A percentile compares a stretch with the other conserved stretches of the same genome.
Conservation (phyloP, 179 eudicot genomes). For the Silene noctiflora region DNA sequence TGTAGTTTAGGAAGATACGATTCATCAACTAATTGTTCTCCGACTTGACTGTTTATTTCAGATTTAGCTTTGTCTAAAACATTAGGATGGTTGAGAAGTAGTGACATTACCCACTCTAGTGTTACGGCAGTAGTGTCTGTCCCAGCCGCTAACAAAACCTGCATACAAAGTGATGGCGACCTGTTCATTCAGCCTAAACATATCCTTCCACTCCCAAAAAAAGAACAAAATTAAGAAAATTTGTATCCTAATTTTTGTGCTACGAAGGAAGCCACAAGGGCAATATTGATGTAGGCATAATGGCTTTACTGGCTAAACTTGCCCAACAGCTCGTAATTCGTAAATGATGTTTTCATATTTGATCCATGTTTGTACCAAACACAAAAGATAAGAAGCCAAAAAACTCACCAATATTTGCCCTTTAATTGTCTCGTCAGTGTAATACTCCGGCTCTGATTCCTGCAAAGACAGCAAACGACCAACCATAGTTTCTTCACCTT, state of each 20-base stretch:
- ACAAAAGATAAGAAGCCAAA: not conserved
- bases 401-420: conserved; percentile 45
- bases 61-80: conserved; percentile 34
- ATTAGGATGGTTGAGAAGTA: conserved; percentile 50
- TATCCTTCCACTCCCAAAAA: not conserved
- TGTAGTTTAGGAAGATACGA: conserved; percentile 37
- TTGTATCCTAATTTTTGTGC: too few species aligned
- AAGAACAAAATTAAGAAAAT: not conserved
- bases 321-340: too few species aligned
- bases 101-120: conserved; percentile 75
- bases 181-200: not conserved
- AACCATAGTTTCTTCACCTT: conserved; percentile 36
- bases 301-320: too few species aligned
- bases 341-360: too few species aligned
- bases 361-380: too few species aligned
- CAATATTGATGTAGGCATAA: too few species aligned
- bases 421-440: conserved; percentile 53
- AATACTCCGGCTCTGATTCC: conserved; percentile 49
- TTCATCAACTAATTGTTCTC: conserved; percentile 36
- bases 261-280: too few species aligned
- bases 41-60: conserved; percentile 41
- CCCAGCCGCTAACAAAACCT: conserved; percentile 52
- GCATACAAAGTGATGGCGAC: not conserved
- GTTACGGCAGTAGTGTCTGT: conserved; percentile 52
- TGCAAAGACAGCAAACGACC: conserved; percentile 46